A percentile compares a stretch with the other conserved stretches of the same genome.
Conservation (phyloP, 345 rosid genomes). For the Citrus sp. region DNA sequence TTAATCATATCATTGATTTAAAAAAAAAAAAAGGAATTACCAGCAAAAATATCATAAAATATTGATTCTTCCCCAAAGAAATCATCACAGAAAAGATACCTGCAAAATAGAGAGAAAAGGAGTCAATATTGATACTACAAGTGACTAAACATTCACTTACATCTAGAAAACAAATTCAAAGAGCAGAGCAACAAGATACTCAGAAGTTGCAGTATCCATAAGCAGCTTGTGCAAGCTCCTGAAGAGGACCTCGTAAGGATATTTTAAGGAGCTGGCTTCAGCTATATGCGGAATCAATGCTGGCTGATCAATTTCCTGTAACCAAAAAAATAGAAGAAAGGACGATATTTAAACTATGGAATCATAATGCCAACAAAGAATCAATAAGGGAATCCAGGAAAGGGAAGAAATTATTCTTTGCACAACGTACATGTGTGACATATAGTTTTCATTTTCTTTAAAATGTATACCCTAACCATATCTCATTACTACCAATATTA, state of each 20-base stretch:
- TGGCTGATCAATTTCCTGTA: constrained; percentile 93
- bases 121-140: background rate
- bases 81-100: constrained; percentile 94
- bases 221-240: constrained; percentile 94
- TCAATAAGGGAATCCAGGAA: background rate
- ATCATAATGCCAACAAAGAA: constrained; percentile 9
- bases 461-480: background rate
- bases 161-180: constrained; percentile 12
- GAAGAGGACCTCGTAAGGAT: constrained; percentile 97
- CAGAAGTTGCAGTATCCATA: constrained; percentile 99
- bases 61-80: constrained; percentile 95
- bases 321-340: background rate
- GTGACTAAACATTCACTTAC: constrained; percentile 1
- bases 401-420: background rate
- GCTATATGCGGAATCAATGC: constrained; percentile 99
- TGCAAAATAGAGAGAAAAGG: constrained; percentile 24
- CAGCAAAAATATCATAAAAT: constrained; percentile 84
- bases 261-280: constrained; percentile 89
- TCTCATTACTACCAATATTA: no score
- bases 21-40: constrained; percentile 28
- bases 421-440: background rate
- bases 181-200: constrained; percentile 50
- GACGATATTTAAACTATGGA: constrained; percentile 12
- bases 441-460: no score
- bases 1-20: background rate